Percentiles rank a stretch among this genome's conserved stretches.
phyloP scores from a whole-genome alignment of 2,329 filamentous ascomycete species.

The Hypoxylon rubiginosum region DNA sequence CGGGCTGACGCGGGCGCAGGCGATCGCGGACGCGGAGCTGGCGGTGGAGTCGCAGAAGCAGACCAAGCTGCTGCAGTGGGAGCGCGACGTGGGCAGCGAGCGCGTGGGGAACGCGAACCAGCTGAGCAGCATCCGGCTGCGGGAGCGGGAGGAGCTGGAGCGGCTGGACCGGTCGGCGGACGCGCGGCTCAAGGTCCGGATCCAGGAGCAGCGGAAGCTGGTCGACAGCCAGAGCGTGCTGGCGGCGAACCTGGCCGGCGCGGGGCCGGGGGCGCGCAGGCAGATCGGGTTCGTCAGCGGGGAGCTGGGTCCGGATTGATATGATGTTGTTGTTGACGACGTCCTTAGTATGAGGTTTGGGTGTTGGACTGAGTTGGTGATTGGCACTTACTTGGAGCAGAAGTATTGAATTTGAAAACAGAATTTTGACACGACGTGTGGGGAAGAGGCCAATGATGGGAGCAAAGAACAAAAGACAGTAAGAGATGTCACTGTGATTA shows the following conservation, averaged over 20 bases:
- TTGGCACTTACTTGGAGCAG: background rate
- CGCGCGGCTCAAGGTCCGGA: conserved; percentile 58
- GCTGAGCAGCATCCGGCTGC: conserved; percentile 62
- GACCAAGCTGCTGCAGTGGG: conserved; percentile 63
- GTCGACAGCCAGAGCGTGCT: conserved; percentile 60
- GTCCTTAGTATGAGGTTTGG: background rate
- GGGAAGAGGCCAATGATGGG: background rate
- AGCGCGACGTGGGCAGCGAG: conserved; percentile 61
- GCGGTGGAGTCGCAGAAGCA: conserved; percentile 61
- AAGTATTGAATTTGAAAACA: background rate
- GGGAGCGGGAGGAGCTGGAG: conserved; percentile 66
- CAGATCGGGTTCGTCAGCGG: conserved; percentile 70
- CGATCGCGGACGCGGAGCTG: conserved; percentile 62
- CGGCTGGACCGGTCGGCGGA: conserved; percentile 62
- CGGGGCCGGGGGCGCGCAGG: conserved; percentile 56
- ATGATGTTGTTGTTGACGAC: too few relatives aligned
- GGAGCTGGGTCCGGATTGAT: conserved; percentile 57
- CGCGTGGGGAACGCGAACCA: conserved; percentile 63
- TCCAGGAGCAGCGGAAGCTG: conserved; percentile 66
- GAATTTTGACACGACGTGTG: background rate
- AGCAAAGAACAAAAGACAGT: too few relatives aligned
- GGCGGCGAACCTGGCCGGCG: conserved; percentile 53
- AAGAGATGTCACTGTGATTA: too few relatives aligned
- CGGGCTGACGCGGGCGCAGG: conserved; percentile 58
- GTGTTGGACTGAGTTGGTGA: background rate